Evolutionary conservation across 371 early-diverging fungal species (phyloP), one percentile per base, ranked within the genome.

Genomic region (Nematocida sp.): DNA sequence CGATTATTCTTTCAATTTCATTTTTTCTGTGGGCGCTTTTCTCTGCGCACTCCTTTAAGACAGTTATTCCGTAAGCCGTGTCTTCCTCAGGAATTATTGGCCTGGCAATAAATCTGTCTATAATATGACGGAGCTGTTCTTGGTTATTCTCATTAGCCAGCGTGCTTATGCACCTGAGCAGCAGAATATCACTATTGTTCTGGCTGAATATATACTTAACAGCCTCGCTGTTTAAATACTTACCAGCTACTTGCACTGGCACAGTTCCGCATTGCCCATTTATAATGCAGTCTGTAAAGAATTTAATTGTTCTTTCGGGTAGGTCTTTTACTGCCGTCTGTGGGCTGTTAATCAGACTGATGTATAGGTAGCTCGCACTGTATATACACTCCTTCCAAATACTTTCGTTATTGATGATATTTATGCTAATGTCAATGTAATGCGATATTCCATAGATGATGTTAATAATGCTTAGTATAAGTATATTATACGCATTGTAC

Each of bases 401-500:
- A 33, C 1, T 61, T 11, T n/a, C 13, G 25, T 61, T 61, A 27
- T 44, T 64, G 15, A 64, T 33, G 27, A 64, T 64, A 42, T 42
- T 64, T 7, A 9, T 11, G 42, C 42, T 33, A 9, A 64, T 39
- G 42, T 27, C 23, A 33, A 11, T 64, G 44, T 45, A 64, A 11
- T 64, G 11, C 64, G 13, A 15, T 45, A 39, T 64, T 11, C 42
- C 44, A 15, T 39, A 39, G 7, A 27, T 5, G 7, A 64, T 18
- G 2, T 64, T 64, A 27, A 64, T 42, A 15, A 64, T 39, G 42
- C 42, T 40, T 7, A 64, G 64, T 7, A 64, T 13, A 13, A 20
- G 64, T 27, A 64, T 18, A 15, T 13, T n/a, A 42, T 64, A 64
- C 27, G 64, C 42, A 39, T 64, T 20, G 64, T 64, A 64, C 64